phyloP scores from a whole-genome alignment of 345 rosid genomes.

The Angophora floribunda region DNA sequence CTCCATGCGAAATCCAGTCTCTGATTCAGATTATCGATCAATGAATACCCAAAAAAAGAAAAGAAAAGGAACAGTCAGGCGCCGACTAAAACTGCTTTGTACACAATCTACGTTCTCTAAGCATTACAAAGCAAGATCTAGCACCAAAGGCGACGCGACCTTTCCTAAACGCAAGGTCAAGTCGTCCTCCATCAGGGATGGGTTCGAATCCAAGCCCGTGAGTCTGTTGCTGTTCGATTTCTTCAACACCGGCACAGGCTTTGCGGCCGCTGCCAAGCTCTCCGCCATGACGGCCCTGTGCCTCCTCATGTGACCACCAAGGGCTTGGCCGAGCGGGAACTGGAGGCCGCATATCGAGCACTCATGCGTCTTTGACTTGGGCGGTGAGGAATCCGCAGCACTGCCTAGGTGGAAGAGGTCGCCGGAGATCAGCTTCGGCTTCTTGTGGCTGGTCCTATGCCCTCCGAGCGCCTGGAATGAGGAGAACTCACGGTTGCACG shows the following conservation, averaged over 20 bases:
- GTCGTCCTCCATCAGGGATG: constrained; percentile 53
- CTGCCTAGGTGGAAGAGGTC: background rate
- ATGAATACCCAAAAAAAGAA: background rate
- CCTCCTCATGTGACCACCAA: constrained; percentile 93
- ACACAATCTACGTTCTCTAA: background rate
- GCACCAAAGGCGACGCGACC: background rate
- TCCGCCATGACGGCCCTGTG: constrained; percentile 21
- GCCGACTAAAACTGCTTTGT: background rate
- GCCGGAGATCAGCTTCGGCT: constrained; percentile 26
- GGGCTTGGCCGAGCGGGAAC: constrained; percentile 76
- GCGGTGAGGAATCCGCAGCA: constrained; percentile 3
- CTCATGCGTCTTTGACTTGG: constrained; percentile 59
- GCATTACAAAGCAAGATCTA: background rate
- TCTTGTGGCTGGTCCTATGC: constrained; percentile 84
- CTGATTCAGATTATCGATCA: background rate
- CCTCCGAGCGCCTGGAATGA: constrained; percentile 94
- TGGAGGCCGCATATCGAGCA: constrained; percentile 85
- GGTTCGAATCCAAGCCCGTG: constrained; percentile 53
- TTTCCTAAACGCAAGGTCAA: constrained; percentile 46
- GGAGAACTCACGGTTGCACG: constrained; percentile 65
- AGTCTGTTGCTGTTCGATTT: constrained; percentile 41
- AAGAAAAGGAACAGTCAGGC: background rate
- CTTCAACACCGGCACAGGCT: constrained; percentile 41
- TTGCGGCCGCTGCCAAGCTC: background rate
- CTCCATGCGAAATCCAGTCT: background rate